Percentiles rank a stretch among this genome's conserved stretches.
Evolutionary conservation across 1,284 basidiomycete genomes (phyloP).

Genomic region (Trichosporon ovoides): DNA sequence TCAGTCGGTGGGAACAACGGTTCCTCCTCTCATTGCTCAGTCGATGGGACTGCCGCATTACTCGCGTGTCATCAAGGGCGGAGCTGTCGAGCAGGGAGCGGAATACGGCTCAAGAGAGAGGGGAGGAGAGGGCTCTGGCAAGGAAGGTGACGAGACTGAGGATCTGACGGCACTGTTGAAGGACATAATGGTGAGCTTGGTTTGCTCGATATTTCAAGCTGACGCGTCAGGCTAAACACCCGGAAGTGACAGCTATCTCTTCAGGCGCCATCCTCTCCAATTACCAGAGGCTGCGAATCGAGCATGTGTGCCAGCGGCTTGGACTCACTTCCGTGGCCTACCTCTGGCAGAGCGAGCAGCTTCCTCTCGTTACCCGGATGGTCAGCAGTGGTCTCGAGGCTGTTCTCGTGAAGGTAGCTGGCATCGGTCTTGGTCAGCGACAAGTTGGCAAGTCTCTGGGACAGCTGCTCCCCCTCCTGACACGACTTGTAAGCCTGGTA

Average conservation of each 20-base stretch:
- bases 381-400: constrained; percentile 70
- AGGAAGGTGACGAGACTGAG: constrained; percentile 87
- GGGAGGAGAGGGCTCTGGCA: constrained; percentile 51
- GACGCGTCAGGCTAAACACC: constrained; percentile 61
- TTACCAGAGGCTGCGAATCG: constrained; percentile 93
- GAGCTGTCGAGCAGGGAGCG: constrained; percentile 69
- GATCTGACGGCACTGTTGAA: constrained; percentile 76
- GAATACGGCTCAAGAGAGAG: constrained; percentile 66
- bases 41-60: constrained; percentile 84
- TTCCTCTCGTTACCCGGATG: constrained; percentile 80
- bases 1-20: constrained; percentile 95
- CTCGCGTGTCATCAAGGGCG: constrained; percentile 71
- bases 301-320: constrained; percentile 92
- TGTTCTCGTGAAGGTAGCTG: constrained; percentile 92
- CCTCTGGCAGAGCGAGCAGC: constrained; percentile 90
- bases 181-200: constrained; percentile 67
- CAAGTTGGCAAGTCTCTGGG: constrained; percentile 75
- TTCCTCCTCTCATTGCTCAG: constrained; percentile 77
- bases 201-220: constrained; percentile 38
- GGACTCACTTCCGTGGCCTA: constrained; percentile 75
- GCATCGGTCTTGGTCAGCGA: constrained; percentile 72
- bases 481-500: constrained; percentile 59
- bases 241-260: constrained; percentile 79
- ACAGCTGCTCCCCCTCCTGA: constrained; percentile 69
- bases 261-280: constrained; percentile 96